Conservation (phyloP, 2,329 filamentous ascomycete genomes). For the Monosporascus sp. region DNA sequence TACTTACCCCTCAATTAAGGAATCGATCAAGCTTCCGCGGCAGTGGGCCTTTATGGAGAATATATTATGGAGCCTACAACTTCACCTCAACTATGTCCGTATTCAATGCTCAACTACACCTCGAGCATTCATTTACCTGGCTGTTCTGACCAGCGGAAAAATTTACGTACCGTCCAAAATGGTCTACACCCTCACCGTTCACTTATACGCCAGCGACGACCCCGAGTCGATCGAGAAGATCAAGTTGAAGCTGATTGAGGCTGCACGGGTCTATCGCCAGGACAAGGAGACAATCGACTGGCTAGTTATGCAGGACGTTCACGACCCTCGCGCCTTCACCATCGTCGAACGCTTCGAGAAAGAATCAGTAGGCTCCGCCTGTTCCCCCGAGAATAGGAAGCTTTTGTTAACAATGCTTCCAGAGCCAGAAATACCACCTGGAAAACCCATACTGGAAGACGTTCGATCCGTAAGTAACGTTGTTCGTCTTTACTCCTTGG, state of each 20-base stretch:
- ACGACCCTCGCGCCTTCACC: conserved; percentile 64
- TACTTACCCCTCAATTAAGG: too few species aligned
- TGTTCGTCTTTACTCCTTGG: background rate
- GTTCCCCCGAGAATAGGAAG: background rate
- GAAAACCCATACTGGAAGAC: conserved; percentile 72
- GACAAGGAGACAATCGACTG: conserved; percentile 67
- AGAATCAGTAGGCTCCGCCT: conserved; percentile 46
- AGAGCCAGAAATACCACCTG: conserved; percentile 58
- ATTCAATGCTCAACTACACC: background rate
- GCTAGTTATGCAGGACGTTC: conserved; percentile 73
- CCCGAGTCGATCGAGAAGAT: conserved; percentile 59
- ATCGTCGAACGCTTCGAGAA: conserved; percentile 70
- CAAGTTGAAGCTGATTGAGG: conserved; percentile 68
- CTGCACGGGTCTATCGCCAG: conserved; percentile 65
- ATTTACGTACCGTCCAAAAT: conserved; percentile 34
- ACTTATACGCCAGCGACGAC: conserved; percentile 65
- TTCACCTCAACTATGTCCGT: background rate
- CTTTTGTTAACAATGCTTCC: background rate
- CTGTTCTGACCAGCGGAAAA: background rate
- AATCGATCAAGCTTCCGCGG: too few species aligned
- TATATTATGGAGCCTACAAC: background rate
- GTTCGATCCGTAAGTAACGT: conserved; percentile 50
- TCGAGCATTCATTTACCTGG: background rate
- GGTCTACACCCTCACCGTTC: conserved; percentile 66
- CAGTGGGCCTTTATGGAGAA: too few species aligned